Conservation (phyloP, 768 basidiomycete genomes). For the Hericium alpestre region DNA sequence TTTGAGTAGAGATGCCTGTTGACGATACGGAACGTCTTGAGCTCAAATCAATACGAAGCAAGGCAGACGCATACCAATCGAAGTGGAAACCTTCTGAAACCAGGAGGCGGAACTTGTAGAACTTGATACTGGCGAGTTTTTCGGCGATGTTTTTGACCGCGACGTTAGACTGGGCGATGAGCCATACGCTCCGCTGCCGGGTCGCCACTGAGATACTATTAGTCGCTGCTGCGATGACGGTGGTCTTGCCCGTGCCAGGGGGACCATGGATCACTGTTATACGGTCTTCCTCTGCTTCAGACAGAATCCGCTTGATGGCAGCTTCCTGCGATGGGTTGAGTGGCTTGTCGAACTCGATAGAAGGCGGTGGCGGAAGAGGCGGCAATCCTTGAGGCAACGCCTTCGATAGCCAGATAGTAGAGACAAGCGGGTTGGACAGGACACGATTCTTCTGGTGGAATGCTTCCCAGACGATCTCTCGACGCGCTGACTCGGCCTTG, state of each 20-base stretch:
- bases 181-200: slow-evolving; percentile 20
- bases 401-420: slow-evolving; percentile 8
- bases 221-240: slow-evolving; percentile 14
- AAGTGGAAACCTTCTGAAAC: slow-evolving; percentile 37
- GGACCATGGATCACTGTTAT: slow-evolving; percentile 18
- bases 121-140: slow-evolving; percentile 25
- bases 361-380: not conserved
- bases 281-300: slow-evolving; percentile 13
- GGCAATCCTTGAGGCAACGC: not conserved
- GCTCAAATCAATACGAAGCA: not conserved
- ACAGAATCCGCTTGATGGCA: slow-evolving; percentile 24
- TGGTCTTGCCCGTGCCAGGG: slow-evolving; percentile 15
- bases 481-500: slow-evolving; percentile 11
- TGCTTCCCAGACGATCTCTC: slow-evolving; percentile 14
- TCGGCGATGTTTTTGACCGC: slow-evolving; percentile 46
- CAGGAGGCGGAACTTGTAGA: slow-evolving; percentile 28
- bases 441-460: slow-evolving; percentile 15
- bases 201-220: not conserved
- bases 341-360: not conserved
- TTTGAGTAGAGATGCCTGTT: slow-evolving; percentile 36
- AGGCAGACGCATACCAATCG: slow-evolving; percentile 27
- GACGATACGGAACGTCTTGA: not conserved
- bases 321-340: slow-evolving; percentile 20
- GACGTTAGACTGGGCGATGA: slow-evolving; percentile 40
- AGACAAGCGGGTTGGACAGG: slow-evolving; percentile 18